Conservation (phyloP, 2,329 filamentous ascomycete genomes). For the Ophiobolus disseminans region DNA sequence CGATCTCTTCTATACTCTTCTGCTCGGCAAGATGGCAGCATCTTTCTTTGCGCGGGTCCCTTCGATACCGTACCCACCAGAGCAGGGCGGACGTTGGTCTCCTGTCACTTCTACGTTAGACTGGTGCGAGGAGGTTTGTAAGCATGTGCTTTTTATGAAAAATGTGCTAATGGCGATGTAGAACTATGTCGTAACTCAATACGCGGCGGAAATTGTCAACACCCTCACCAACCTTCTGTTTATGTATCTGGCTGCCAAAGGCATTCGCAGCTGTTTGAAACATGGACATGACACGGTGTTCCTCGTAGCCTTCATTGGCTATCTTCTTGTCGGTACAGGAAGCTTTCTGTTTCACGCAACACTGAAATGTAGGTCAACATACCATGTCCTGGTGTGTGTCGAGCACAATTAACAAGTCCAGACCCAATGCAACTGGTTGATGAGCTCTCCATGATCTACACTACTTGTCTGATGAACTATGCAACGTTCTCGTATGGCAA, state of each 20-base stretch:
- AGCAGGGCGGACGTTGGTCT: constrained; percentile 68
- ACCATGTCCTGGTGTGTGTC: neutral
- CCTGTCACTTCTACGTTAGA: constrained; percentile 76
- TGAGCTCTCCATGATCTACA: constrained; percentile 76
- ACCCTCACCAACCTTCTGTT: constrained; percentile 85
- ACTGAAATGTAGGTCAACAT: constrained; percentile 61
- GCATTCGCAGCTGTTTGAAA: constrained; percentile 73
- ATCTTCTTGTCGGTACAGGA: constrained; percentile 66
- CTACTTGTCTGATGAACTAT: constrained; percentile 71
- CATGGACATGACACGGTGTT: constrained; percentile 80
- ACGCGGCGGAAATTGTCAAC: constrained; percentile 79
- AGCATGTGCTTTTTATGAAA: neutral
- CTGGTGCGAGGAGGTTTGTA: constrained; percentile 77
- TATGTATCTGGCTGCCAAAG: constrained; percentile 76
- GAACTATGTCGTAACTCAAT: constrained; percentile 78
- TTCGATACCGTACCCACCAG: constrained; percentile 58
- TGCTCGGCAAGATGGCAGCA: constrained; percentile 2
- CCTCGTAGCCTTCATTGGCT: constrained; percentile 68
- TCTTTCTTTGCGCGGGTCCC: constrained; percentile 50
- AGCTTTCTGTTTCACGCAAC: constrained; percentile 70
- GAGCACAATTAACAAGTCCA: constrained; percentile 64
- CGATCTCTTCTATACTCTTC: neutral
- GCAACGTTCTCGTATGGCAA: constrained; percentile 77
- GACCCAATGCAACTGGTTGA: constrained; percentile 76
- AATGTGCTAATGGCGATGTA: constrained; percentile 43